phyloP scores from a whole-genome alignment of 257 asterid genomes.

The Solanum boliviense region DNA sequence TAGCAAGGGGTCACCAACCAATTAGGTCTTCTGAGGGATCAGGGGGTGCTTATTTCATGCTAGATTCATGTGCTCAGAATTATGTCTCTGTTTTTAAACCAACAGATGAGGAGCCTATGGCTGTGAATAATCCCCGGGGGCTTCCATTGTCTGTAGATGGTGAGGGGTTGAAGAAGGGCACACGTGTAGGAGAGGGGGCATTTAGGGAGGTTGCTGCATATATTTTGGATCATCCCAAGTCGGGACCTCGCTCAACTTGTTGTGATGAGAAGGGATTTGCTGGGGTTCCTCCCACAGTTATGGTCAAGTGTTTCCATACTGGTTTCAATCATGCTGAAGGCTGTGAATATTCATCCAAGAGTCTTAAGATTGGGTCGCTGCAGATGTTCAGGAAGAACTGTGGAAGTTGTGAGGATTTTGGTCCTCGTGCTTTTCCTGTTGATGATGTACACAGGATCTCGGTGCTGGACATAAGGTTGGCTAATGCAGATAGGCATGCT shows the following conservation, averaged over 20 bases:
- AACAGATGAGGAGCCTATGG: slow-evolving; percentile 75
- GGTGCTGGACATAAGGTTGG: slow-evolving; percentile 64
- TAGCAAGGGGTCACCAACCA: slow-evolving; percentile 41
- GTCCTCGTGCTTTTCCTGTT: slow-evolving; percentile 53
- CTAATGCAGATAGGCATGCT: slow-evolving; percentile 65
- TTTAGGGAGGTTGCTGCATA: slow-evolving; percentile 72
- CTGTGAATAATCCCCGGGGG: slow-evolving; percentile 60
- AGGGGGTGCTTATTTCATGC: slow-evolving; percentile 75
- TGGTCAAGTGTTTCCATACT: slow-evolving; percentile 43
- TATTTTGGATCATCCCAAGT: slow-evolving; percentile 53
- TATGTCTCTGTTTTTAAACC: slow-evolving; percentile 62
- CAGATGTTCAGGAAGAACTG: slow-evolving; percentile 64
- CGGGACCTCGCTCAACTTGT: slow-evolving; percentile 25
- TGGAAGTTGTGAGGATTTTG: slow-evolving; percentile 82
- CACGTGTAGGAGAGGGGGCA: slow-evolving; percentile 78
- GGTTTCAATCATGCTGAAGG: slow-evolving; percentile 40
- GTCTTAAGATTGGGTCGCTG: slow-evolving; percentile 53
- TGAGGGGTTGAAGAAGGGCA: slow-evolving; percentile 75
- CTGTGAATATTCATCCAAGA: slow-evolving; percentile 2
- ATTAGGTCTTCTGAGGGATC: slow-evolving; percentile 60
- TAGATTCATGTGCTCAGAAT: slow-evolving; percentile 42
- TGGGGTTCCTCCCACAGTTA: slow-evolving; percentile 62
- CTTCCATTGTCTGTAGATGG: slow-evolving; percentile 50
- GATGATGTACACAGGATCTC: slow-evolving; percentile 71
- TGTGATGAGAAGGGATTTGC: slow-evolving; percentile 54